These are phyloP conservation scores for Colletotrichum lini DNA, from an alignment of 2,329 filamentous ascomycete genomes.

Conservation along the genomic window DNA sequence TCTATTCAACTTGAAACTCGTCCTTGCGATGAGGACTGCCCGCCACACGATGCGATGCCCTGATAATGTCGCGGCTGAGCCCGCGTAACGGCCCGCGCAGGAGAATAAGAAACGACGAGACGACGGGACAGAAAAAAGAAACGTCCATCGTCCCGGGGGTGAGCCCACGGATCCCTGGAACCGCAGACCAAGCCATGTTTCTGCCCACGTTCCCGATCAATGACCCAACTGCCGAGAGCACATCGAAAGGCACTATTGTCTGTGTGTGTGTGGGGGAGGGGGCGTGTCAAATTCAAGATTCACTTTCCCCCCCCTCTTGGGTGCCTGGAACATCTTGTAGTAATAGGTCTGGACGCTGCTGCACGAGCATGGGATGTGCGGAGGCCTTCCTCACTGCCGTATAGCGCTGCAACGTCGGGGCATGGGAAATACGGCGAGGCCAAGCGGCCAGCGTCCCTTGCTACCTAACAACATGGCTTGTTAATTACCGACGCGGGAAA, in stretches of 20 bases:
- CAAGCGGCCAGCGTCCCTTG: background rate
- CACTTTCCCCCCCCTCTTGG: background rate
- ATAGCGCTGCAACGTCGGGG: background rate
- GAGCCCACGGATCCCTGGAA: background rate
- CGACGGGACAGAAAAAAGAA: background rate
- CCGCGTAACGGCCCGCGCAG: conserved; percentile 30
- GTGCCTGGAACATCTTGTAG: background rate
- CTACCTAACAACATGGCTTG: background rate
- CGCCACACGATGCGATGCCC: background rate
- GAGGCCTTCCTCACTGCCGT: background rate
- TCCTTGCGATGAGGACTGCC: background rate
- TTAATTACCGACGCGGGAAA: background rate
- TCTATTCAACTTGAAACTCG: conserved; percentile 15
- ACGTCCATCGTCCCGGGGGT: background rate
- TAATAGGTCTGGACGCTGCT: background rate
- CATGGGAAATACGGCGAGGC: background rate
- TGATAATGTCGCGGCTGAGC: conserved; percentile 18
- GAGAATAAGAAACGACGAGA: conserved; percentile 21
- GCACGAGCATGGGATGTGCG: background rate
- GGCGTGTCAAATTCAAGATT: background rate
- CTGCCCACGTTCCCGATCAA: conserved; percentile 16
- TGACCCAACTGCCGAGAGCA: conserved; percentile 12
- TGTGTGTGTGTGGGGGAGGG: too few relatives aligned
- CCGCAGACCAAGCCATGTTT: background rate
- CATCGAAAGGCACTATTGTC: background rate